phyloP scores from a whole-genome alignment of 1,139 yeast genomes.

The Debaryomyces robertsiae region DNA sequence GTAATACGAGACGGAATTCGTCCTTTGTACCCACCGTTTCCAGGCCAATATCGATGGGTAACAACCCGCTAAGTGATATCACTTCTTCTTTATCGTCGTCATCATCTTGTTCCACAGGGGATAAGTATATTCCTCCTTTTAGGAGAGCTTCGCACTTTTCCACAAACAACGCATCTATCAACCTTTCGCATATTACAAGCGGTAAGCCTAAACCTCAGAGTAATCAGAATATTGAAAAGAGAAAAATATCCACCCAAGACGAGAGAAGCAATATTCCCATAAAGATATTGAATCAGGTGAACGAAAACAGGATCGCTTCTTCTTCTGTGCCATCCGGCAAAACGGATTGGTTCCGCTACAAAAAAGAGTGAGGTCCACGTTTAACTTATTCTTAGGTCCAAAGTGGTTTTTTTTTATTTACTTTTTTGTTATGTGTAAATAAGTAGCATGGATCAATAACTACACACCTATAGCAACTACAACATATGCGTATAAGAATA shows the following conservation, averaged over 20 bases:
- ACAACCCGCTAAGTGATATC: constrained; percentile 14
- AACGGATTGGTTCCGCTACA: constrained; percentile 43
- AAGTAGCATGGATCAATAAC: not conserved
- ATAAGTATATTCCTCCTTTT: constrained; percentile 74
- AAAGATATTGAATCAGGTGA: constrained; percentile 3
- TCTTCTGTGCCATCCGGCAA: constrained; percentile 47
- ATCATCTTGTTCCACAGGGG: constrained; percentile 39
- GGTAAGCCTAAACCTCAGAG: constrained; percentile 15
- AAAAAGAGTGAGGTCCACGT: constrained; percentile 38
- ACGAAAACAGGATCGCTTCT: constrained; percentile 19
- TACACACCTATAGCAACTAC: not conserved
- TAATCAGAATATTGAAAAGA: constrained; percentile 1
- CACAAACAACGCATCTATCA: constrained; percentile 3
- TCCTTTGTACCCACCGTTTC: constrained; percentile 1
- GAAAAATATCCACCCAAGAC: not conserved
- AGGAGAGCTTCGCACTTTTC: constrained; percentile 49
- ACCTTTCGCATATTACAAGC: not conserved
- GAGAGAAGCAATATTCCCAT: not conserved
- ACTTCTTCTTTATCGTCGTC: constrained; percentile 16
- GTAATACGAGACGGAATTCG: constrained; percentile 9
- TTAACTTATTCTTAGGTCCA: constrained; percentile 1
- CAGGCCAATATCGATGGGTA: constrained; percentile 21
- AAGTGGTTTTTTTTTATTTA: constrained; percentile 1
- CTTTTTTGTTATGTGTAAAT: constrained; percentile 1
- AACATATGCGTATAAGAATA: not conserved